These are phyloP conservation scores for Ananas comosus DNA, from an alignment of 176 grass and related monocot genomes.

Conservation along the genomic window DNA sequence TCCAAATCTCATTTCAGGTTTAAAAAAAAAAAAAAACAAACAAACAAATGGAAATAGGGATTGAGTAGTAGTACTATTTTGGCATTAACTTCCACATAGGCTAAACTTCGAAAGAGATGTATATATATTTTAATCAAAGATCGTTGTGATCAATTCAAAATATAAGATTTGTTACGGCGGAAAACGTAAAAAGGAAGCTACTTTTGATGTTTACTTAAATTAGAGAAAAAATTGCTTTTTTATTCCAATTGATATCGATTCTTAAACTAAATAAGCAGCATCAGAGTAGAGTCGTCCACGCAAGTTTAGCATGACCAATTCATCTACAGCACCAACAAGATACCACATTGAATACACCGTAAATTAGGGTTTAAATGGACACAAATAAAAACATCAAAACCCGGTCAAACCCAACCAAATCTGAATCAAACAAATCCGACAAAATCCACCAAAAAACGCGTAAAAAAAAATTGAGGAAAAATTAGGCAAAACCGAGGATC, in stretches of 20 bases:
- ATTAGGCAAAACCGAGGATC: not conserved
- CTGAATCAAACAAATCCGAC: not conserved
- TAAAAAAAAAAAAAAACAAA: too few species aligned
- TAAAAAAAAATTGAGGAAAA: not conserved
- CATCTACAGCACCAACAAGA: not conserved
- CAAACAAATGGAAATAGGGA: too few species aligned
- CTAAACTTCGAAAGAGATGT: too few species aligned
- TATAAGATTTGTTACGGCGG: not conserved
- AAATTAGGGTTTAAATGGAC: too few species aligned
- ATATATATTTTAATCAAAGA: too few species aligned
- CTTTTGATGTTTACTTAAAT: not conserved
- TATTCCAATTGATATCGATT: constrained; percentile 1
- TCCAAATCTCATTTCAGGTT: too few species aligned
- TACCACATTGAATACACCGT: not conserved
- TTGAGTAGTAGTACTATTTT: too few species aligned
- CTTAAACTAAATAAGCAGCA: not conserved
- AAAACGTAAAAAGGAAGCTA: too few species aligned
- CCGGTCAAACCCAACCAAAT: too few species aligned
- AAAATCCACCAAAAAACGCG: not conserved
- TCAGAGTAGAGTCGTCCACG: not conserved
- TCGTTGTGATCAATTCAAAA: constrained; percentile 6
- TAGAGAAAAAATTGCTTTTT: not conserved
- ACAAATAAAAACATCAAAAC: too few species aligned
- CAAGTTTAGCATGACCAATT: too few species aligned
- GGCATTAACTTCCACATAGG: too few species aligned